Evolutionary conservation across 495 filamentous ascomycete species (phyloP), one percentile per base, ranked within the genome.

Genomic region (Entonaema liquescens): DNA sequence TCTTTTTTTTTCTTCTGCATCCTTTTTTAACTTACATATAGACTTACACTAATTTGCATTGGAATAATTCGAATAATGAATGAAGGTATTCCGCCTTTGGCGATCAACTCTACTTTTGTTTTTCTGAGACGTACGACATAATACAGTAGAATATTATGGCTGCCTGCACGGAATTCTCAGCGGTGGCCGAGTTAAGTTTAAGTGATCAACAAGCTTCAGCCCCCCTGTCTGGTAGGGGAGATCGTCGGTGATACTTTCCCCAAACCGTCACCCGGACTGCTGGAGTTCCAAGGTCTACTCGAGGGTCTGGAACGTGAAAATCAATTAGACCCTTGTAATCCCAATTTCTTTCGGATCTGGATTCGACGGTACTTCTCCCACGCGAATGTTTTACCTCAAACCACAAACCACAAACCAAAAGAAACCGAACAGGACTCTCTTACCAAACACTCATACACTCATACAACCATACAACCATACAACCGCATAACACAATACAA

Each of bases 221-320:
- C 59, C 64, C 66, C 69, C 59, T 50, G 49, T 60, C 55, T 28
- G 15, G 28, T 57, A 59, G 63, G 28, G 64, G 55, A 62, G 69
- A 72, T 72, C 69, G 56, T 68, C 69, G 65, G 61, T 62, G 61
- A 66, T 65, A 69, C 65, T 69, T 73, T 73, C 70, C 70, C 66
- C 66, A 73, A 73, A 73, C 13, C 65, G 65, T 61, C 59, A 73
- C 60, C 70, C 65, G 70, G 62, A 69, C 70, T 61, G 65, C 65
- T 69, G 65, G 70, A 73, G 70, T 69, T 40, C 49, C 33, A 59
- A 50, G 60, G 69, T 60, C 59, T 55, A 59, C 21, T 59, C 40
- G 58, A 63, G 59, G 69, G 69, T 72, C 69, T 72, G 69, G 69
- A 72, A 72, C 69, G 69, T 64, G 59, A 50, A 57, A 65, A 64